phyloP scores from a whole-genome alignment of 805 yeast species.

The Teunomyces tritomae region DNA sequence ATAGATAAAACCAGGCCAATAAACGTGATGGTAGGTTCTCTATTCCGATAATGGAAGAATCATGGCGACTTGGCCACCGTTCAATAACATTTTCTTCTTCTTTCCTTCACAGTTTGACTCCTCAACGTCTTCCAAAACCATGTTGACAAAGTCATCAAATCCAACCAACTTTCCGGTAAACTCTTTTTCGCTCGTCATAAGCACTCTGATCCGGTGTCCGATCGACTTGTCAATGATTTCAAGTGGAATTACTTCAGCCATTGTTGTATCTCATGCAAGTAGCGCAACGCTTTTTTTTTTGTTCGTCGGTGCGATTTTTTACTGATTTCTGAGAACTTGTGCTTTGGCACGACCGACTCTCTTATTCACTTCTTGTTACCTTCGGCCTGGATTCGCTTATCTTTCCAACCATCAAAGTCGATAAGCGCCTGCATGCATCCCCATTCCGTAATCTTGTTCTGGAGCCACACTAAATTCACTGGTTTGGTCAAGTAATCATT shows the following conservation, averaged over 20 bases:
- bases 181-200: conserved; percentile 63
- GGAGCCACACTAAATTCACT: conserved; percentile 89
- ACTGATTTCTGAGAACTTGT: background rate
- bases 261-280: background rate
- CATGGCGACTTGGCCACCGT: conserved; percentile 74
- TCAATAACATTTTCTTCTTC: conserved; percentile 59
- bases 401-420: conserved; percentile 90
- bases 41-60: conserved; percentile 20
- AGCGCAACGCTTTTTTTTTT: too few species aligned
- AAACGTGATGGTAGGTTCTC: background rate
- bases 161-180: conserved; percentile 88
- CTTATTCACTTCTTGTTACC: background rate
- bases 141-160: conserved; percentile 92
- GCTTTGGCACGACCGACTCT: background rate
- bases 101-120: conserved; percentile 51
- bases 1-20: too few species aligned
- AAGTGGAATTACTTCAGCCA: conserved; percentile 52
- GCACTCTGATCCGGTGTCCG: conserved; percentile 74
- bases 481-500: conserved; percentile 96
- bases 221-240: conserved; percentile 87
- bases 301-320: background rate
- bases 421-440: conserved; percentile 98
- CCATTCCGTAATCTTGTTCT: conserved; percentile 94
- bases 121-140: conserved; percentile 79
- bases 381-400: conserved; percentile 1